These are phyloP conservation scores for Rhizopogon vinicolor DNA, from an alignment of 768 basidiomycete genomes.

Conservation along the genomic window DNA sequence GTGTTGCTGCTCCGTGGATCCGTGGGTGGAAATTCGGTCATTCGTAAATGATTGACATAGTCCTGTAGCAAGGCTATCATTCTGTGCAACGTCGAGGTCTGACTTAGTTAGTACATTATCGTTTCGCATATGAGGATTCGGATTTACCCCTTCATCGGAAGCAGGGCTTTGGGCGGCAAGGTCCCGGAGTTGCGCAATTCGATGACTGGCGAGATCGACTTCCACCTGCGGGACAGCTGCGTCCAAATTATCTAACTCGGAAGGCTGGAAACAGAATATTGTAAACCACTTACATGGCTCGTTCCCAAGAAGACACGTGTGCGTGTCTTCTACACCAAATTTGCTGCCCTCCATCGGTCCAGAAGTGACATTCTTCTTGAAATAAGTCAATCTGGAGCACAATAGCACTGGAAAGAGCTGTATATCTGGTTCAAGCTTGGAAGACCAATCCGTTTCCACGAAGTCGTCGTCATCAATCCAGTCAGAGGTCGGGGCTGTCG, in stretches of 20 bases:
- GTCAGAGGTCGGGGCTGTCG: conserved; percentile 35
- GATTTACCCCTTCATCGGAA: conserved; percentile 13
- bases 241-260: conserved; percentile 1
- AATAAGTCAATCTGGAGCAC: conserved; percentile 82
- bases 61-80: conserved; percentile 59
- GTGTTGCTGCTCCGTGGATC: conserved; percentile 26
- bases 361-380: conserved; percentile 52
- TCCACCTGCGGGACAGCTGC: conserved; percentile 65
- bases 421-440: conserved; percentile 49
- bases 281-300: conserved; percentile 53
- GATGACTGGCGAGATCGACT: conserved; percentile 49
- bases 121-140: not conserved
- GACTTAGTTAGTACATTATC: conserved; percentile 2
- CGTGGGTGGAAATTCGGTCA: conserved; percentile 35
- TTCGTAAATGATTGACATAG: conserved; percentile 53
- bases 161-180: conserved; percentile 9
- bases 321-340: conserved; percentile 84
- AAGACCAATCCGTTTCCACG: conserved; percentile 68
- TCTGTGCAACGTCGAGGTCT: conserved; percentile 28
- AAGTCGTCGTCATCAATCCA: conserved; percentile 87
- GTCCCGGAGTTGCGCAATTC: conserved; percentile 45
- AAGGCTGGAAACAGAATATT: not conserved
- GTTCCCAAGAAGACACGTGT: conserved; percentile 73
- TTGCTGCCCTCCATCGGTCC: conserved; percentile 52
- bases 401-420: conserved; percentile 69